phyloP scores from a whole-genome alignment of 495 filamentous ascomycete genomes.

The Xylaria nigripes region DNA sequence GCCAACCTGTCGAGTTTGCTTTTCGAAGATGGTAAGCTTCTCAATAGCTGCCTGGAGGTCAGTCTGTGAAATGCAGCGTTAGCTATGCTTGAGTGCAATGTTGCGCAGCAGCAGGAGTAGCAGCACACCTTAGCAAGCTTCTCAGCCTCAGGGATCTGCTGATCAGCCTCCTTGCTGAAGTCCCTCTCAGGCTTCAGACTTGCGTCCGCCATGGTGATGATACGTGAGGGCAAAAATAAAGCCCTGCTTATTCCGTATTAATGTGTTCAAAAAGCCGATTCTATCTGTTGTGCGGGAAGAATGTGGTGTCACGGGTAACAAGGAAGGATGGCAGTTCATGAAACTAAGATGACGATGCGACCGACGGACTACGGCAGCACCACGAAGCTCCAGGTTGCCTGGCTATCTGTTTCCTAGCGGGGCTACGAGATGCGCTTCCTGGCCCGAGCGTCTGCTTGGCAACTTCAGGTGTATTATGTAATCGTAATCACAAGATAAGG shows the following conservation, averaged over 20 bases:
- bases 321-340: not conserved
- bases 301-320: not conserved
- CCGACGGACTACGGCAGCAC: not conserved
- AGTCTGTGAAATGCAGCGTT: conserved; percentile 38
- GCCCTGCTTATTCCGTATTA: not conserved
- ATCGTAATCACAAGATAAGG: not conserved
- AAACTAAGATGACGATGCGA: not conserved
- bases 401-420: too few relatives aligned
- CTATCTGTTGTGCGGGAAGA: not conserved
- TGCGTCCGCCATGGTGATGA: conserved; percentile 37
- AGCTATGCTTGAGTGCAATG: conserved; percentile 7
- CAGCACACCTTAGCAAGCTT: conserved; percentile 68
- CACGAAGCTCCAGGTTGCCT: not conserved
- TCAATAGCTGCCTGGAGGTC: conserved; percentile 82
- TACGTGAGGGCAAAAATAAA: not conserved
- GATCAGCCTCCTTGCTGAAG: conserved; percentile 85
- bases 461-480: not conserved
- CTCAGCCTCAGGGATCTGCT: conserved; percentile 80
- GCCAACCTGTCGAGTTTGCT: conserved; percentile 86
- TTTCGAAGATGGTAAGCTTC: conserved; percentile 84
- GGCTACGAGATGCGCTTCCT: not conserved
- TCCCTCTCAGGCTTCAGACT: conserved; percentile 57
- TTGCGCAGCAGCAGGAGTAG: not conserved
- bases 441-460: not conserved
- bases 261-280: not conserved